These are phyloP conservation scores for Claviceps pazoutovae DNA, from an alignment of 2,329 filamentous ascomycete species.

Conservation along the genomic window DNA sequence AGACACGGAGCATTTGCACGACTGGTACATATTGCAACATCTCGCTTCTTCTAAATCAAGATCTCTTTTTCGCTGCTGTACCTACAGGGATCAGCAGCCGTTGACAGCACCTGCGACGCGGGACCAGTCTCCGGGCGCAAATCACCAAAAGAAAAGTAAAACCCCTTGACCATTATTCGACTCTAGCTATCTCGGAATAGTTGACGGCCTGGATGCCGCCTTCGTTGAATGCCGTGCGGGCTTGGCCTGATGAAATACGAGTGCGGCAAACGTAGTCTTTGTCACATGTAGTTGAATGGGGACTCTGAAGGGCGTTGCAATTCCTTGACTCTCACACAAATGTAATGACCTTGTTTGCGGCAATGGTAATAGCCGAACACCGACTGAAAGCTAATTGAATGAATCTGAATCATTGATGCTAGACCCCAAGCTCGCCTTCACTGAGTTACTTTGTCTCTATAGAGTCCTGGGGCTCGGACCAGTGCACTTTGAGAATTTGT, in stretches of 20 bases:
- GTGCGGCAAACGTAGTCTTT: neutral
- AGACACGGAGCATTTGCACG: neutral
- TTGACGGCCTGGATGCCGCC: conserved; percentile 40
- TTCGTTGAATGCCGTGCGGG: conserved; percentile 37
- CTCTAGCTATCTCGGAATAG: conserved; percentile 40
- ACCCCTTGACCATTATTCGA: conserved; percentile 44
- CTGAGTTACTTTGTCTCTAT: conserved; percentile 16
- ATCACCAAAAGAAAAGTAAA: conserved; percentile 34
- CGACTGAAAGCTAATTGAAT: conserved; percentile 25
- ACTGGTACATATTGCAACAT: too few species aligned
- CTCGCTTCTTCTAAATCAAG: neutral
- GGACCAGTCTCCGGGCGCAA: conserved; percentile 26
- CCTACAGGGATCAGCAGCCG: conserved; percentile 34
- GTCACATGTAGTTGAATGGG: neutral
- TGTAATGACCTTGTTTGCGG: conserved; percentile 36
- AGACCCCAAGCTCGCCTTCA: too few species aligned
- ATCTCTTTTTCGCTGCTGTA: conserved; percentile 18
- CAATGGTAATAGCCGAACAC: conserved; percentile 38
- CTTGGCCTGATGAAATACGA: conserved; percentile 28
- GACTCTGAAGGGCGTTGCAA: neutral
- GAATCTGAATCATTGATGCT: too few species aligned
- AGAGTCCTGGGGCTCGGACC: conserved; percentile 36
- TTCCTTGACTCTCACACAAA: conserved; percentile 33
- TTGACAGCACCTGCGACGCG: conserved; percentile 32
- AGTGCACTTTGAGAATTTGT: conserved; percentile 42